These are phyloP conservation scores for Letharia columbiana DNA, from an alignment of 495 filamentous ascomycete species.

Conservation along the genomic window DNA sequence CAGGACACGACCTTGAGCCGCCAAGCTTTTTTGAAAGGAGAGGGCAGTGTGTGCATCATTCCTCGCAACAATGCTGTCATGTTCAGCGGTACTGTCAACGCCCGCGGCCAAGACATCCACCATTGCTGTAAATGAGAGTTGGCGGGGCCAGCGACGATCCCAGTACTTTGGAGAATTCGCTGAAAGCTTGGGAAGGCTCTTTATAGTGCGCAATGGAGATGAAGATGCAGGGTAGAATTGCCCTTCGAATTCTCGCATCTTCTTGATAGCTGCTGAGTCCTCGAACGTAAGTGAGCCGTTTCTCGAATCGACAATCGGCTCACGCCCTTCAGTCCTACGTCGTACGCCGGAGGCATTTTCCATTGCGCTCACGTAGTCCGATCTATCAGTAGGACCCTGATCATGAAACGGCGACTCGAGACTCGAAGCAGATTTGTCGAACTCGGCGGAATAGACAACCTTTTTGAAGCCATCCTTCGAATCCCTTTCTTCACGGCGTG, in stretches of 20 bases:
- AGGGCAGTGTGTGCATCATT: slow-evolving; percentile 31
- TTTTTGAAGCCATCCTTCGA: neutral
- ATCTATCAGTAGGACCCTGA: neutral
- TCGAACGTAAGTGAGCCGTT: slow-evolving; percentile 9
- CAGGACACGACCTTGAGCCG: slow-evolving; percentile 54
- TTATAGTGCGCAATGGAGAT: slow-evolving; percentile 37
- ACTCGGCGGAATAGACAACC: slow-evolving; percentile 2
- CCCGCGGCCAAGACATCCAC: slow-evolving; percentile 54
- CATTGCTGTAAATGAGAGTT: slow-evolving; percentile 82
- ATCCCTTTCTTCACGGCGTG: neutral
- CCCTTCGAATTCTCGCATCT: slow-evolving; percentile 18
- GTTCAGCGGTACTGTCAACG: slow-evolving; percentile 21
- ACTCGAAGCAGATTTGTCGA: slow-evolving; percentile 18
- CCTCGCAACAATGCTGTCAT: slow-evolving; percentile 29
- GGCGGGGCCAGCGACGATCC: slow-evolving; percentile 62
- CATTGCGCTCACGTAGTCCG: slow-evolving; percentile 2
- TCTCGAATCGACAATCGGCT: slow-evolving; percentile 5
- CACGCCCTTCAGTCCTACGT: slow-evolving; percentile 12
- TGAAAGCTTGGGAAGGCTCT: slow-evolving; percentile 36
- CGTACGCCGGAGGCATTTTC: slow-evolving; percentile 16
- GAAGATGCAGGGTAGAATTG: slow-evolving; percentile 21
- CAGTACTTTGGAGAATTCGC: slow-evolving; percentile 29
- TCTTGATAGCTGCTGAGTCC: slow-evolving; percentile 16
- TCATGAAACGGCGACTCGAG: slow-evolving; percentile 9
- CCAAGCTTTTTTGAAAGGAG: slow-evolving; percentile 40